Evolutionary conservation across 345 rosid genomes (phyloP), one percentile per base, ranked within the genome.

Genomic region (Moricandia arvensis): DNA sequence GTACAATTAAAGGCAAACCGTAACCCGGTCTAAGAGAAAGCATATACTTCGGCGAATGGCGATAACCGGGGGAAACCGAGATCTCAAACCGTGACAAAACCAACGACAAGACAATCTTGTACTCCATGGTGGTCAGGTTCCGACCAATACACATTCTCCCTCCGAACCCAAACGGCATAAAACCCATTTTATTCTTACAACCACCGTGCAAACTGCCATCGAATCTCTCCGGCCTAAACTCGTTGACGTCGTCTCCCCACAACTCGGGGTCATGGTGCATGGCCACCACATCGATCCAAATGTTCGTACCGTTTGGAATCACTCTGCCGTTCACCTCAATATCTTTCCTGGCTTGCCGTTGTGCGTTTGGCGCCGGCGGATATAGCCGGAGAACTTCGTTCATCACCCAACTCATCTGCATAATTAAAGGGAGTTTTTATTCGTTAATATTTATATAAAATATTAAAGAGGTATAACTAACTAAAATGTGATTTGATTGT

Each of bases 371-470:
- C 15, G 94, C 91, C 4, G 98, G 89, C 0, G 94, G 71, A 80
- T 91, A 93, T 3, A 93, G 82, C 21, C 98, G 82, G 33, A 91
- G 55, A 7, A 88, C 91, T 65, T 93, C 98, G 38, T 85, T 88
- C 97, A 90, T 89, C 71, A 90, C 97, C 91, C 92, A 87, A 31
- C 86, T 90, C 96, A 89, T 88, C 98, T 93, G 91, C 84, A 80
- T 66, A 3, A 8, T 35, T 43, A 3, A 65, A 71, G 10, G 2
- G 0, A 58, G 7, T 4, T 16, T n/a, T 18, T 43, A 33, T 30
- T 30, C 4, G 8, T 65, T 47, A 26, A 7, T 59, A 59, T 58
- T 2, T 18, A 27, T 21, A 21, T 21, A 21, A 21, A 21, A 12
- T 12, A 27, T 33, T 13, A 7, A 41, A 8, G 12, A 29, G 6